Evolutionary conservation across 768 basidiomycete species (phyloP).

Genomic region (Leccinum disarticulatum): DNA sequence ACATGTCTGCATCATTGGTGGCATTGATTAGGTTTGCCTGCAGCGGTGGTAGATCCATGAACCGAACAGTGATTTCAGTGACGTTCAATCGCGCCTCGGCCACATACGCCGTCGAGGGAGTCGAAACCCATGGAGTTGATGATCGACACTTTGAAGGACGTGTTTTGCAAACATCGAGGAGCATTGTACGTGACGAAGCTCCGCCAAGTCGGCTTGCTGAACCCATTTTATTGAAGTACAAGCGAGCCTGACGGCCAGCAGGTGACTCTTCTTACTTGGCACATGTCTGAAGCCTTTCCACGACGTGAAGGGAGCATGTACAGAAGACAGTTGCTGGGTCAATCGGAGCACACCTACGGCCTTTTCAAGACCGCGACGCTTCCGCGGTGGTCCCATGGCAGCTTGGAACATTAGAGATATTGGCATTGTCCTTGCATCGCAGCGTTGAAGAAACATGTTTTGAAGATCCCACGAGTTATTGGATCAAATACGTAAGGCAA

Average conservation of each 20-base stretch:
- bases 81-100: neutral
- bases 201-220: neutral
- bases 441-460: neutral
- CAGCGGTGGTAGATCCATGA: neutral
- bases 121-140: neutral
- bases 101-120: neutral
- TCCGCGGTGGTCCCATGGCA: no score
- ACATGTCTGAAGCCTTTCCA: neutral
- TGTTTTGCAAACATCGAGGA: neutral
- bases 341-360: neutral
- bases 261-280: no score
- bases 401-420: no score
- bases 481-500: neutral
- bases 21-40: neutral
- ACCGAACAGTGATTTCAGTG: neutral
- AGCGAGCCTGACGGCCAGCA: no score
- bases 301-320: no score
- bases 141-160: neutral
- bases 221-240: neutral
- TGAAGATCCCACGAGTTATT: neutral
- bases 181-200: neutral
- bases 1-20: neutral
- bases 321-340: no score
- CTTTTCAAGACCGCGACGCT: no score
- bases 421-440: no score